Percentiles rank a stretch among this genome's conserved stretches.
Conservation (phyloP, 2,329 filamentous ascomycete species). For the Gaeumannomyces sp. region DNA sequence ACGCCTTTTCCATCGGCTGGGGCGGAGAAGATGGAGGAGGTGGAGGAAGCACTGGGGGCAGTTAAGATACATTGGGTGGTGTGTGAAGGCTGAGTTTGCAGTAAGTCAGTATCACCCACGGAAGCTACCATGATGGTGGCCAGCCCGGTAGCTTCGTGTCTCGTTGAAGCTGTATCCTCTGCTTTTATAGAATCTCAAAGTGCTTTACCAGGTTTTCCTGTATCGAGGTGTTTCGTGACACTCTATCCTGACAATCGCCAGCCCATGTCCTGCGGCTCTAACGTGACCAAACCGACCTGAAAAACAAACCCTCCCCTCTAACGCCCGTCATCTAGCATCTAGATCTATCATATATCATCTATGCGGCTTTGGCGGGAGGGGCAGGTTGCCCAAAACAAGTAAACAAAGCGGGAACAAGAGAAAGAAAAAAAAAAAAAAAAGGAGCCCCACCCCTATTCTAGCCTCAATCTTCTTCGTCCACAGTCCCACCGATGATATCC, state of each 20-base stretch:
- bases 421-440: too few relatives aligned
- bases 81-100: too few relatives aligned
- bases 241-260: background rate
- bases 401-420: background rate
- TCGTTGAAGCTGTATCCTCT: too few relatives aligned
- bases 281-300: background rate
- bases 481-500: slow-evolving; percentile 21
- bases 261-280: background rate
- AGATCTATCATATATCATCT: background rate
- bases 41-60: too few relatives aligned
- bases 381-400: background rate
- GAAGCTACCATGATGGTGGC: too few relatives aligned
- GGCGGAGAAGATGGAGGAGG: too few relatives aligned
- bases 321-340: background rate
- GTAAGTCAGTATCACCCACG: too few relatives aligned
- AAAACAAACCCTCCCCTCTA: background rate
- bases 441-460: background rate
- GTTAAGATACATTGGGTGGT: too few relatives aligned
- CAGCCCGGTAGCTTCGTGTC: too few relatives aligned
- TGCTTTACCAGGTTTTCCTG: background rate
- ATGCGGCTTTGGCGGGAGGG: background rate
- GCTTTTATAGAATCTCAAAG: background rate
- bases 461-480: background rate
- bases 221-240: background rate
- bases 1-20: too few relatives aligned